These are phyloP conservation scores for Paracoccidioides lutzii DNA, from an alignment of 2,329 filamentous ascomycete species.

Conservation along the genomic window DNA sequence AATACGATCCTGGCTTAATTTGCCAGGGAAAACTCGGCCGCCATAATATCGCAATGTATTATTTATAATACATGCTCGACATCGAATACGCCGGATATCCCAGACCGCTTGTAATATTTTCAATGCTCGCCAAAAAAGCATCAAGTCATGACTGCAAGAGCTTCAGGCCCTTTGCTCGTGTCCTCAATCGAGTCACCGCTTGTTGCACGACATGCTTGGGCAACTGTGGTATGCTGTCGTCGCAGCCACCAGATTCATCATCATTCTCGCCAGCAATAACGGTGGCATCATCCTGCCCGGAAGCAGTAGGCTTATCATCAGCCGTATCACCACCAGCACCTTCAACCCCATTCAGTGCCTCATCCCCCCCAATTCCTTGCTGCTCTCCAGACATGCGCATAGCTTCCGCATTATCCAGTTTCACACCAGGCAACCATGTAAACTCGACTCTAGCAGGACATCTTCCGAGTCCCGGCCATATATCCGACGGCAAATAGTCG, in stretches of 20 bases:
- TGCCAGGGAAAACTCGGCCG: not conserved
- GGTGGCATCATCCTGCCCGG: not conserved
- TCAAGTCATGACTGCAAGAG: not conserved
- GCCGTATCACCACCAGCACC: conserved; percentile 6
- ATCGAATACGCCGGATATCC: not conserved
- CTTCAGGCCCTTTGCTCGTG: conserved; percentile 13
- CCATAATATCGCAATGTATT: not conserved
- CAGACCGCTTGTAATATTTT: not conserved
- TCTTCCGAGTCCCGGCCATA: conserved; percentile 63
- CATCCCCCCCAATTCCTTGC: conserved; percentile 1
- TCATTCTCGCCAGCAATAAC: not conserved
- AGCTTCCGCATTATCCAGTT: conserved; percentile 16
- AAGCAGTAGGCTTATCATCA: not conserved
- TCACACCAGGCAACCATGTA: conserved; percentile 24
- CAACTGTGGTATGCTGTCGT: conserved; percentile 31
- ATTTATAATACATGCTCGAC: not conserved
- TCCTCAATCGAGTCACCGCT: conserved; percentile 29
- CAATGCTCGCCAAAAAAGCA: not conserved
- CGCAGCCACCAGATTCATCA: conserved; percentile 10
- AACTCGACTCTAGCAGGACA: conserved; percentile 40
- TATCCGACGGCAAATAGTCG: conserved; percentile 72
- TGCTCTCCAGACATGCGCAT: not conserved
- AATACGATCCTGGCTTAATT: no score
- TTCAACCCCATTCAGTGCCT: conserved; percentile 4
- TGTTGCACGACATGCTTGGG: conserved; percentile 31